Percentiles rank a stretch among this genome's conserved stretches.
These are phyloP conservation scores for Syzygium grande DNA, from an alignment of 345 rosid genomes.

Conservation along the genomic window DNA sequence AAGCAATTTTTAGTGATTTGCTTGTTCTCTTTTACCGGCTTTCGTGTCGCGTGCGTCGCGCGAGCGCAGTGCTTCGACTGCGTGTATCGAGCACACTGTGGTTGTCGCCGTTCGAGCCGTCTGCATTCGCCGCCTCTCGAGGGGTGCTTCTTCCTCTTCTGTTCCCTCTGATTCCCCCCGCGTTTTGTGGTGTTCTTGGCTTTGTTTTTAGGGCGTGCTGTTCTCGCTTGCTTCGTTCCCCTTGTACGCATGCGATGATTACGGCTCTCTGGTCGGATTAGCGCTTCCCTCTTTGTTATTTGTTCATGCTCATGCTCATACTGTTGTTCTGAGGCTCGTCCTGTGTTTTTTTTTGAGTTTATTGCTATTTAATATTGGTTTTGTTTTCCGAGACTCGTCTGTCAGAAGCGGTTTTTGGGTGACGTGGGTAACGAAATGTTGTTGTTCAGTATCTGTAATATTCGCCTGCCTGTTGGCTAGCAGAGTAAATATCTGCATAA, in stretches of 20 bases:
- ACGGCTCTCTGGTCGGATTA: neutral
- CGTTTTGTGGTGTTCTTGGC: neutral
- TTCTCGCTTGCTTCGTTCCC: neutral
- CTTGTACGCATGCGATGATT: neutral
- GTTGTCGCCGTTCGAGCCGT: neutral
- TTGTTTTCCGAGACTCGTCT: neutral
- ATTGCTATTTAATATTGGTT: neutral
- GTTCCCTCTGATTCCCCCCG: neutral
- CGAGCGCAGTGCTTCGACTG: neutral
- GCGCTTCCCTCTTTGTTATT: neutral
- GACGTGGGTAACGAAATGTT: neutral
- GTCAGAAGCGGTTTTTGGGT: neutral
- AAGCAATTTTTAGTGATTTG: neutral
- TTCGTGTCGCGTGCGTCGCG: neutral
- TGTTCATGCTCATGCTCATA: neutral
- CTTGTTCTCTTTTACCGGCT: neutral
- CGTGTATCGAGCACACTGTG: neutral
- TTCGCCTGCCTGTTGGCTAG: neutral
- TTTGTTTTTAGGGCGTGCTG: neutral
- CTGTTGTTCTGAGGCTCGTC: neutral
- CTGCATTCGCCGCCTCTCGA: neutral
- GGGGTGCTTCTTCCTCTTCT: neutral
- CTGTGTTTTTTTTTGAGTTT: neutral
- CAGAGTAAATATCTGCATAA: neutral
- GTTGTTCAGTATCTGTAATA: neutral